Percentiles rank a stretch among this genome's conserved stretches.
Evolutionary conservation across 2,329 filamentous ascomycete species (phyloP).

Genomic region (Botryotinia convoluta): DNA sequence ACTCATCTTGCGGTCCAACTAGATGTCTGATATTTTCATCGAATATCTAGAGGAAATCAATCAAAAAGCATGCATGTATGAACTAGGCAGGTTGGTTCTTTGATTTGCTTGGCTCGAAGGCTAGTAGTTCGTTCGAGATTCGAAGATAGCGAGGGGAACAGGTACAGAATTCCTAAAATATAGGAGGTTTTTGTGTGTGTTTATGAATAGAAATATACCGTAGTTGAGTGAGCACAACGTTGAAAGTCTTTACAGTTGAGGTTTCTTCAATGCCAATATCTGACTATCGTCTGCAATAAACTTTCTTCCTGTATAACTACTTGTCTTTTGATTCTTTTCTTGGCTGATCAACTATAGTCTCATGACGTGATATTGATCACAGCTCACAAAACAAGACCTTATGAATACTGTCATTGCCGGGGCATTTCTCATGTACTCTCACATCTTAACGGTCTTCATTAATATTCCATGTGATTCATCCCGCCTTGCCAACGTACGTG

Average conservation of each 20-base stretch:
- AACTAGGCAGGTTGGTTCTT: neutral
- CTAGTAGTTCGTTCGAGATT: neutral
- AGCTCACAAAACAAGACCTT: neutral
- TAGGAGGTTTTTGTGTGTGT: neutral
- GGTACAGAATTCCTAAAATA: neutral
- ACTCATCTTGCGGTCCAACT: neutral
- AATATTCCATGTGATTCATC: too few relatives aligned
- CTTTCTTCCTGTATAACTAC: neutral
- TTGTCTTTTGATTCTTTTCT: neutral
- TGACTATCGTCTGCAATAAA: neutral
- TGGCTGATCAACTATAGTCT: neutral
- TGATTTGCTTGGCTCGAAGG: neutral
- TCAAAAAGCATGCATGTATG: neutral
- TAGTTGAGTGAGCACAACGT: accelerated
- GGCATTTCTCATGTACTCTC: neutral
- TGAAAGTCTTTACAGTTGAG: neutral
- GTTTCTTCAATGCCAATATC: neutral
- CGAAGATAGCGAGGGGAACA: neutral
- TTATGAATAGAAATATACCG: neutral
- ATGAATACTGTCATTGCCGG: neutral
- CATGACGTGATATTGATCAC: neutral
- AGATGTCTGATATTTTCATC: neutral
- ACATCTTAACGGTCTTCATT: neutral
- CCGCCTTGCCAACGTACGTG: too few relatives aligned
- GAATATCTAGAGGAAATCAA: neutral